phyloP scores from a whole-genome alignment of 2,329 filamentous ascomycete species.

The Blumeriella jaapii region DNA sequence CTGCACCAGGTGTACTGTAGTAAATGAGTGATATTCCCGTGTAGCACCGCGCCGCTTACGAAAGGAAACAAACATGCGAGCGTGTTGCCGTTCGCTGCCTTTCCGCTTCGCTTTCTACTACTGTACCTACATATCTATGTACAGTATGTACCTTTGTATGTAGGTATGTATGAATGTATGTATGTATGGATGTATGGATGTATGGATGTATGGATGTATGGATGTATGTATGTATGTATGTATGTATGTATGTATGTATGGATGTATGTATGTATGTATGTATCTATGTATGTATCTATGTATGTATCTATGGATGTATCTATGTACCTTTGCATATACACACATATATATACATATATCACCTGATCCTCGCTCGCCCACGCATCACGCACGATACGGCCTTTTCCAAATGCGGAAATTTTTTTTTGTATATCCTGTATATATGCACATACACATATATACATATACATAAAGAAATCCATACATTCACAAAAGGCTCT shows the following conservation, averaged over 20 bases:
- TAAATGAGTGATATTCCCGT: too few relatives aligned
- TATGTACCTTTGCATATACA: neutral
- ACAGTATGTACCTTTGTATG: too few relatives aligned
- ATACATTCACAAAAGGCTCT: neutral
- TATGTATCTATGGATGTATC: neutral
- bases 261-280: neutral
- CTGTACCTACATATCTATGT: too few relatives aligned
- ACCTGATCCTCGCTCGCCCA: neutral
- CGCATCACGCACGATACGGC: neutral
- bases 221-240: neutral
- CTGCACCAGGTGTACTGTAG: too few relatives aligned
- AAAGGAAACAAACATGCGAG: too few relatives aligned
- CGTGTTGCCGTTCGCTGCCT: too few relatives aligned
- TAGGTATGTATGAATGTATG: neutral
- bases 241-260: neutral
- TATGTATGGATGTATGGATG: neutral
- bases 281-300: neutral
- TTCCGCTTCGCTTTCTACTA: too few relatives aligned
- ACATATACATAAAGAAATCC: neutral
- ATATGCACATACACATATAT: neutral
- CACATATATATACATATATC: too few relatives aligned
- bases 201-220: neutral
- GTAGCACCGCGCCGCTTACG: too few relatives aligned
- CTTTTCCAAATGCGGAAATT: neutral
- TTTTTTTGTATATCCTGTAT: neutral